Base-by-base conservation (phyloP, 441 rosid genomes). In the Adansonia gregorii region DNA sequence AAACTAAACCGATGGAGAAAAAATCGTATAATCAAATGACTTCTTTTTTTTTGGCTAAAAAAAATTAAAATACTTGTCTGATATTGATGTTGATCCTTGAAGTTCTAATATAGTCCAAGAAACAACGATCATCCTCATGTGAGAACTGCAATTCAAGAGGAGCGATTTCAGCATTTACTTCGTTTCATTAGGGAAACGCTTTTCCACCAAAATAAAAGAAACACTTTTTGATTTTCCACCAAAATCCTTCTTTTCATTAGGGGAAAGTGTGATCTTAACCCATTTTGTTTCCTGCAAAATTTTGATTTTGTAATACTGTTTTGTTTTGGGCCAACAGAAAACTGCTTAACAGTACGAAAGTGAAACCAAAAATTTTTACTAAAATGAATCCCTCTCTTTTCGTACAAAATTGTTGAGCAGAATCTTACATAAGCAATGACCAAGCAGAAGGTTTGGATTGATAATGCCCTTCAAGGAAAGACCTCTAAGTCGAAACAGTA, bases 41-140 rank as follows among this genome's bases (percentile, higher is more conserved):
- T 5, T 22, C 22, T 1, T 9, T 8, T 5, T 12, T 27, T 24
- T 9, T 15, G 7, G 60, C 15, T 70, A 22, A 49, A 39, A 55
- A 60, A 20, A 68, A 80, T 87, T 81, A 93, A 75, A 85, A 89
- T 51, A 93, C 97, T 84, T 92, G 95, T 86, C 97, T 89, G 71
- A 91, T 95, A 76, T 93, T 95, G 75, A 95, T 88, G 84, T 95
- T 92, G 86, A 92, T 89, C 83, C 99, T 93, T 27, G 94, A 93
- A 72, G 86, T 86, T 89, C 84, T 87, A 73, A 88, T 86, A 75
- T 92, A 95, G 35, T 93, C 93, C 55, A 87, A 83, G 55, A 86
- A 72, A 78, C 19, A 80, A 15, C 3, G 45, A 68, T 83, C 92
- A 17, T 75, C 82, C 52, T 82, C 87, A 8, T 56, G 76, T 0